Evolutionary conservation across 139 green algal genomes (phyloP).

Genomic region (Yamagishiella unicocca): DNA sequence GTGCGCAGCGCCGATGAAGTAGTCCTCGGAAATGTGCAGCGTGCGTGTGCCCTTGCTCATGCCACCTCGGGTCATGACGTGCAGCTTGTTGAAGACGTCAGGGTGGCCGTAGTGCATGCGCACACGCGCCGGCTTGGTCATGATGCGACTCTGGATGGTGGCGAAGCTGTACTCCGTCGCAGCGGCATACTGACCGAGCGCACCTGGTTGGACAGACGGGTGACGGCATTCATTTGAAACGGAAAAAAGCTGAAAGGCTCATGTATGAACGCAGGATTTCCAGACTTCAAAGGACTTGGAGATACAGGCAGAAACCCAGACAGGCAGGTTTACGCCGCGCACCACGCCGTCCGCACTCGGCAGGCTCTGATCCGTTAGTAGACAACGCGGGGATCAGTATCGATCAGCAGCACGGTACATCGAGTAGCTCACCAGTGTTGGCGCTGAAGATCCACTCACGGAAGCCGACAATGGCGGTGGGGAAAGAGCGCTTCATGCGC

Average conservation of each 20-base stretch:
- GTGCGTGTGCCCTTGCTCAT: constrained; percentile 56
- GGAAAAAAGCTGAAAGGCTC: no score
- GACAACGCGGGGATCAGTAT: no score
- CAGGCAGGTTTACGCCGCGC: no score
- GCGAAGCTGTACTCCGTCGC: constrained; percentile 86
- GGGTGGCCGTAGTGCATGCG: constrained; percentile 95
- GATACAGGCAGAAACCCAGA: no score
- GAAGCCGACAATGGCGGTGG: constrained; percentile 54
- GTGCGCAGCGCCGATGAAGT: constrained; percentile 83
- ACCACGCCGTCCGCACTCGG: no score
- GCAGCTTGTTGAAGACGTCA: constrained; percentile 91
- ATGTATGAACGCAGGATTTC: no score
- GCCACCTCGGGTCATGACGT: constrained; percentile 74
- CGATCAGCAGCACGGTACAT: no score
- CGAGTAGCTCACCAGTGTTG: constrained; percentile 56
- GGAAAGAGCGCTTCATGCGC: constrained; percentile 43
- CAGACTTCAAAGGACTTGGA: no score
- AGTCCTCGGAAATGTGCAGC: constrained; percentile 79
- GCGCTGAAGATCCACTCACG: constrained; percentile 59
- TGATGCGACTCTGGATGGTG: constrained; percentile 84
- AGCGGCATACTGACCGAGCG: constrained; percentile 79
- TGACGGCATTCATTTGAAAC: no score
- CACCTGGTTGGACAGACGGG: constrained; percentile 34
- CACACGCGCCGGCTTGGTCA: constrained; percentile 77
- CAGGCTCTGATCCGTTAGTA: no score